These are phyloP conservation scores for fission yeast (Schizosaccharomyces pombe) DNA, from an alignment of 805 yeast genomes.

Conservation along the genomic window DNA sequence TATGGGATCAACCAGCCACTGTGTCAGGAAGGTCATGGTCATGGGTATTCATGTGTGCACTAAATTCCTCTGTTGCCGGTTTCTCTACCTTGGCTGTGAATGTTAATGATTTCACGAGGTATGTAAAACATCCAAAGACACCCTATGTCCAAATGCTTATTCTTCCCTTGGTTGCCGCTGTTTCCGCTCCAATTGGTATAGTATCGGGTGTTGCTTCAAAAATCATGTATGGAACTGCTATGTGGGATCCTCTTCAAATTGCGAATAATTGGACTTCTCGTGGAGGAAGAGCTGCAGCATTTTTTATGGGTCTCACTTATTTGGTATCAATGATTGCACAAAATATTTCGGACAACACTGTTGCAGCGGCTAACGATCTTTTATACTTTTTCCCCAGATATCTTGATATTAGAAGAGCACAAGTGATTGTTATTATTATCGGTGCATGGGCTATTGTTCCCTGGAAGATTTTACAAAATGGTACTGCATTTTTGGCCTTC, in stretches of 20 bases:
- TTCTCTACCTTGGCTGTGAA: conserved; percentile 22
- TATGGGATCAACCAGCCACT: conserved; percentile 7
- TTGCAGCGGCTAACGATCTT: conserved; percentile 20
- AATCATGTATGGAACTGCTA: conserved; percentile 7
- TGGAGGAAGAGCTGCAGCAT: conserved; percentile 10
- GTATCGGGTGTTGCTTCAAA: conserved; percentile 10
- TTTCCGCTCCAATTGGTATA: conserved; percentile 9
- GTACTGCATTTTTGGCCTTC: conserved; percentile 18
- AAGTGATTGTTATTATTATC: conserved; percentile 18
- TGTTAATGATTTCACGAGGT: conserved; percentile 28
- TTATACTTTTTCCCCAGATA: conserved; percentile 21
- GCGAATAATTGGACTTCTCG: conserved; percentile 7
- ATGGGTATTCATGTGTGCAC: conserved; percentile 35
- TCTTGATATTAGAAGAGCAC: conserved; percentile 23
- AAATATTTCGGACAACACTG: conserved; percentile 30
- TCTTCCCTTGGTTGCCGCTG: conserved; percentile 7
- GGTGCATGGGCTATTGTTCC: conserved; percentile 19
- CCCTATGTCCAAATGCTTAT: conserved; percentile 6
- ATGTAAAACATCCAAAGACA: conserved; percentile 16
- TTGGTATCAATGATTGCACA: conserved; percentile 52
- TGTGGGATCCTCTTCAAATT: conserved; percentile 10
- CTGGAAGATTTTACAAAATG: conserved; percentile 20
- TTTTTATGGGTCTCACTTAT: conserved; percentile 18
- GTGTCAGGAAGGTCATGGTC: conserved; percentile 37
- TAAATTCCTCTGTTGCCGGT: conserved; percentile 31